These are phyloP conservation scores for Microbotryum saponariae DNA, from an alignment of 1,284 basidiomycete genomes.

Conservation along the genomic window DNA sequence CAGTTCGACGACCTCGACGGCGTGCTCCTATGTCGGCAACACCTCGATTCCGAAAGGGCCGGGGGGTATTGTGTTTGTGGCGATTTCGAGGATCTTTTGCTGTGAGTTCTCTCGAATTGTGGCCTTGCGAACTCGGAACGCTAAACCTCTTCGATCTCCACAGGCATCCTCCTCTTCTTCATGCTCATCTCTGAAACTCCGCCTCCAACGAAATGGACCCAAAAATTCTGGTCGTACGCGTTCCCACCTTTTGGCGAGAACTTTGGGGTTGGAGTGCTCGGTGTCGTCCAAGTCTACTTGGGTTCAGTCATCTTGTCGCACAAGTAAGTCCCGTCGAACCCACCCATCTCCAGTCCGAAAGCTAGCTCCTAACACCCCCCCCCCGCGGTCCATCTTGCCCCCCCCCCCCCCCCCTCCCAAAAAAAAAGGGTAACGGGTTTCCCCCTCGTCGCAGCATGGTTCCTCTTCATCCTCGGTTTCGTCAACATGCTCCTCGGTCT, in stretches of 20 bases:
- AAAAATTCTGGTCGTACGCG: constrained; percentile 26
- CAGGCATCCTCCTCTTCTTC: constrained; percentile 25
- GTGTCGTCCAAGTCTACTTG: constrained; percentile 28
- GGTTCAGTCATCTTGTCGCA: constrained; percentile 19
- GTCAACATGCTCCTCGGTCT: constrained; percentile 60
- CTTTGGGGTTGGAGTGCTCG: constrained; percentile 29
- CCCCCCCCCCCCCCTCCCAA: not conserved
- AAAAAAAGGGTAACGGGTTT: constrained; percentile 44
- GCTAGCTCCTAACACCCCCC: not conserved
- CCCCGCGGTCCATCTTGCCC: not conserved
- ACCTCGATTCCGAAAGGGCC: constrained; percentile 28
- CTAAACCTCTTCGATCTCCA: not conserved
- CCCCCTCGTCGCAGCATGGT: constrained; percentile 71
- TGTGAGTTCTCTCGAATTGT: not conserved
- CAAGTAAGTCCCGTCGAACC: constrained; percentile 9
- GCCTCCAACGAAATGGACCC: constrained; percentile 7
- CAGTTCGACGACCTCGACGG: not conserved
- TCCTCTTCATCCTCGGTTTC: constrained; percentile 75
- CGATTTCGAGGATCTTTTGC: constrained; percentile 20
- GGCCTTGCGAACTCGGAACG: not conserved
- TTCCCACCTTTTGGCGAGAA: constrained; percentile 31
- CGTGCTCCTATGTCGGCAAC: constrained; percentile 12
- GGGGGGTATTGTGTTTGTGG: constrained; percentile 31
- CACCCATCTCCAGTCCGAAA: no score
- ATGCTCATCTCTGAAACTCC: constrained; percentile 27